Evolutionary conservation across 164 flowering plant genomes (phyloP), one percentile per base, ranked within the genome.

Genomic region (Vitis vinifera): DNA sequence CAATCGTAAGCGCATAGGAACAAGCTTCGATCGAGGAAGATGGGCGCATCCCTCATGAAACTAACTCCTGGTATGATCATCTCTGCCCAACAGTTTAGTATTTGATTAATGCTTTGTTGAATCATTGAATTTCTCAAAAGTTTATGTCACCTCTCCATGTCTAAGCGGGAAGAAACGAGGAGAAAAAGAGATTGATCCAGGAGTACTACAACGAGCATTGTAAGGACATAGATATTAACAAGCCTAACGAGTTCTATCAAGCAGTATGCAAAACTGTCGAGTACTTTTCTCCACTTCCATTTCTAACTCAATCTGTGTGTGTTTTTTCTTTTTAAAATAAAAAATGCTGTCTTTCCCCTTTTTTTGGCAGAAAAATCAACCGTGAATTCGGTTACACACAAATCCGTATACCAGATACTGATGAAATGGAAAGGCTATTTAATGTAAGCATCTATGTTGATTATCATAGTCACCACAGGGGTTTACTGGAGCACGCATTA

Each of bases 201-300:
- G 17, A 62, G 16, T 76, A 65, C 71, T 84, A 79, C 29, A 55
- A 71, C 1, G 23, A 23, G 27, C 27, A 23, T 23, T 23, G 27
- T 23, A 23, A 23, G 27, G 76, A 79, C 8, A 37, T 6, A 37
- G 7, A 37, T 37, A 37, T 1, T 23, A 37, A 37, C 4, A 37
- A 6, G 44, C 7, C 0, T 37, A 6, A 37, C 44, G 7, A 37
- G 4, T 84, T 87, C 66, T 79, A 81, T 71, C 79, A 75, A 61
- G 85, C 84, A 50, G 70, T 87, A 4, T 80, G 80, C 67, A 67
- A 76, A 62, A 77, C 79, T 1, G 81, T 85, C 62, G 84, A 79
- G 91, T 83, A 79, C n/a, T 2, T 59, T 9, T 63, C 44, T 15
- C 44, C 5, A 27, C 16, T 17, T 7, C 10, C 14, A 8, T 48